These are phyloP conservation scores for Lavandula angustifolia DNA, from an alignment of 257 asterid genomes.

Conservation along the genomic window DNA sequence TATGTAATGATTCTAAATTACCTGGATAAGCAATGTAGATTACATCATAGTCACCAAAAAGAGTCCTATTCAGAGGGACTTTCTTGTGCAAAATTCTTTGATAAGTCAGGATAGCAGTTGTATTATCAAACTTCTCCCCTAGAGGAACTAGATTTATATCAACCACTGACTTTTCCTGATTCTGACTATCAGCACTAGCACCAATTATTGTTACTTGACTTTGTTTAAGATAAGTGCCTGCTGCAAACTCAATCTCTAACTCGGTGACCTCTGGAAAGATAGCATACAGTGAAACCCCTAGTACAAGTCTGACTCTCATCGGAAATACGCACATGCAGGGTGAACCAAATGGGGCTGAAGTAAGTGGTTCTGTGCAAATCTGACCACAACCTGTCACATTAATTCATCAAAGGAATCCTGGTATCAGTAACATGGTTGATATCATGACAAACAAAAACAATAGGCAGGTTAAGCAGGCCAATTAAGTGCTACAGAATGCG, in stretches of 20 bases:
- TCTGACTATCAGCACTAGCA: slow-evolving; percentile 80
- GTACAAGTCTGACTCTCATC: slow-evolving; percentile 87
- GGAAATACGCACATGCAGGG: slow-evolving; percentile 95
- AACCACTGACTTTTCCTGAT: slow-evolving; percentile 77
- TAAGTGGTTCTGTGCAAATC: slow-evolving; percentile 78
- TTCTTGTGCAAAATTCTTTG: slow-evolving; percentile 81
- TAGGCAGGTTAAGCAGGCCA: slow-evolving; percentile 7
- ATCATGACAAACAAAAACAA: slow-evolving; percentile 3
- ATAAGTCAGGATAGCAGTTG: slow-evolving; percentile 84
- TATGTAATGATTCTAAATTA: slow-evolving; percentile 31
- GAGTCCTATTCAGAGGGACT: slow-evolving; percentile 79
- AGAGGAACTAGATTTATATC: slow-evolving; percentile 88
- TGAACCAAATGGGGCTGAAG: slow-evolving; percentile 79
- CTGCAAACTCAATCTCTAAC: slow-evolving; percentile 90
- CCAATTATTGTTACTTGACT: slow-evolving; percentile 87
- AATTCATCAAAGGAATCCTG: slow-evolving; percentile 25
- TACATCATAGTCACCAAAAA: slow-evolving; percentile 86
- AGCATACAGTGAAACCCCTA: slow-evolving; percentile 73
- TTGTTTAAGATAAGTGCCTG: slow-evolving; percentile 82
- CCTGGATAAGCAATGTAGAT: slow-evolving; percentile 76
- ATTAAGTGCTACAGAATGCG: neutral
- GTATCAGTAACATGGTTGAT: slow-evolving; percentile 15
- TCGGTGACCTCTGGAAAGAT: slow-evolving; percentile 79
- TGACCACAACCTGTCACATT: slow-evolving; percentile 79
- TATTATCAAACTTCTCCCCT: slow-evolving; percentile 91